Evolutionary conservation across 805 yeast species (phyloP), one percentile per base, ranked within the genome.

Genomic region (Nakazawaea molendinolei): DNA sequence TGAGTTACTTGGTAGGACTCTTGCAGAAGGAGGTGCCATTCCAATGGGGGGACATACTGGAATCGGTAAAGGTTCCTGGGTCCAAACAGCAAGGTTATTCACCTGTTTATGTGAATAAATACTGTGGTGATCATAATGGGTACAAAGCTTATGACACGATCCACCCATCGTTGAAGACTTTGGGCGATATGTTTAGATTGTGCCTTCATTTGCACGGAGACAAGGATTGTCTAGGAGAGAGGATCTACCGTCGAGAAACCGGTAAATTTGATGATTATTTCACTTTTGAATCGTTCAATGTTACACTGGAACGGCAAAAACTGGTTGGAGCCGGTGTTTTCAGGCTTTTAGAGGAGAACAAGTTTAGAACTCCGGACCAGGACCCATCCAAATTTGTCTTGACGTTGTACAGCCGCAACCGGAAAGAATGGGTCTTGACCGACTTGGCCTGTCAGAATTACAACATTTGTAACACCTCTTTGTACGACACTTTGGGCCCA

Each of bases 391-490:
- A 32, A 13, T 79, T 76, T 46, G 59, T 77, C 23, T 67, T 79
- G 30, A 62, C 81, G 1, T 47, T 80, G 15, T 71, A 73, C 52
- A 69, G 82, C 18, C 62, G 67, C 15, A 80, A 80, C 51, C 61
- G 76, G 31, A 63, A 70, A 8, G 85, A 82, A 55, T 83, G 94
- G 94, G 65, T 69, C 20, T 51, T 82, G 16, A 55, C 81, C 18
- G 92, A 83, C 56, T 55, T 82, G 47, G 86, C 86, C 0, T 74
- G 83, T 48, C 69, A 66, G 30, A 65, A 74, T 9, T 79, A 74
- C 59, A 69, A 69, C 53, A 67, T 63, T 23, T 53, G 73, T 14
- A 68, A 69, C 43, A 74, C 77, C 8, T 68, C 77, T 3, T 51
- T 74, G 14, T 74, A 74, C 48, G 80, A 75, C 41, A 72, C 79